Conservation (phyloP, 2,329 filamentous ascomycete genomes). For the Cadophora malorum region DNA sequence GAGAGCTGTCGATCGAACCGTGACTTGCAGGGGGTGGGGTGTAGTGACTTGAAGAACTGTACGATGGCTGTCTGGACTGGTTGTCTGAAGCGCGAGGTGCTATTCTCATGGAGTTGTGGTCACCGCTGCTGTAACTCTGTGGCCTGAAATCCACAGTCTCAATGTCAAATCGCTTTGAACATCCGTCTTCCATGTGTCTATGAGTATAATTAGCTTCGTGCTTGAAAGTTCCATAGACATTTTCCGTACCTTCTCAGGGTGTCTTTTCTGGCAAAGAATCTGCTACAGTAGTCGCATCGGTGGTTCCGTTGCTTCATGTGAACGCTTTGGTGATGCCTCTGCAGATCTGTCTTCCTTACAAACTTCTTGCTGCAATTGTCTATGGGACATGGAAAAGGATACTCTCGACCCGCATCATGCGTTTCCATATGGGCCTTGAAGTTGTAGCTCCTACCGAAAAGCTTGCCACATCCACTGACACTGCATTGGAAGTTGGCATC, state of each 20-base stretch:
- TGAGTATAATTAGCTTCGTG: slow-evolving; percentile 17
- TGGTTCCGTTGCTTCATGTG: slow-evolving; percentile 76
- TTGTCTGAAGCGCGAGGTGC: slow-evolving; percentile 27
- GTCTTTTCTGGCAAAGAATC: slow-evolving; percentile 79
- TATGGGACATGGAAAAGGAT: slow-evolving; percentile 71
- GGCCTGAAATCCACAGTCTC: slow-evolving; percentile 44
- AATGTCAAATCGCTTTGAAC: slow-evolving; percentile 65
- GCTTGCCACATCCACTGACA: slow-evolving; percentile 73
- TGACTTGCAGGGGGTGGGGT: slow-evolving; percentile 34
- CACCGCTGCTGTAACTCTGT: slow-evolving; percentile 34
- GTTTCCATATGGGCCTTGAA: slow-evolving; percentile 86
- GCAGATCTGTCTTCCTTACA: slow-evolving; percentile 81
- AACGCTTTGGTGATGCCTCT: slow-evolving; percentile 67
- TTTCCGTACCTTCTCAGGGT: slow-evolving; percentile 73
- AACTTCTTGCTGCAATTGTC: slow-evolving; percentile 76
- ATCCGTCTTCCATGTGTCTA: slow-evolving; percentile 80
- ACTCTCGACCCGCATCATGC: slow-evolving; percentile 76
- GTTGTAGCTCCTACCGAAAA: slow-evolving; percentile 86
- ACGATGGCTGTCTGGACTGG: slow-evolving; percentile 37
- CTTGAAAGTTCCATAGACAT: slow-evolving; percentile 14
- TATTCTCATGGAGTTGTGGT: slow-evolving; percentile 33
- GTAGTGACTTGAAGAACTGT: slow-evolving; percentile 39
- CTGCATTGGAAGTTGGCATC: slow-evolving; percentile 76
- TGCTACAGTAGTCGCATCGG: slow-evolving; percentile 72
- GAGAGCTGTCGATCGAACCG: slow-evolving; percentile 34